Conservation (phyloP, 1,284 basidiomycete genomes). For the Fomitopsis pinicola region DNA sequence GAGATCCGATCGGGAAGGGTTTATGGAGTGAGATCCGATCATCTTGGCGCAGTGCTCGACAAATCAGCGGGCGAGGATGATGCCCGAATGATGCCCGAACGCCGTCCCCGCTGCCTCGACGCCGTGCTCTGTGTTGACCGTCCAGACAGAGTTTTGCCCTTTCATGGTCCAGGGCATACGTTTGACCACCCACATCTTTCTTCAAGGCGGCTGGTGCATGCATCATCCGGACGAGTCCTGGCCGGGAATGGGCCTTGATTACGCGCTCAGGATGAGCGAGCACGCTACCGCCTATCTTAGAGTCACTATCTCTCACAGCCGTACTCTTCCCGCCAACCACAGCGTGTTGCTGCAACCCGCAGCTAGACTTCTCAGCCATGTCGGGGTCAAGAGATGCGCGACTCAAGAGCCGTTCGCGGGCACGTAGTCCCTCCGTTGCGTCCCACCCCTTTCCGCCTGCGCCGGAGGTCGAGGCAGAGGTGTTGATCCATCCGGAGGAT, state of each 20-base stretch:
- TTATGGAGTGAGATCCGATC: neutral
- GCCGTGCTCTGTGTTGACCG: neutral
- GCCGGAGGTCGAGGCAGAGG: constrained; percentile 25
- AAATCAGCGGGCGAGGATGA: neutral
- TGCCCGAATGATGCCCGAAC: neutral
- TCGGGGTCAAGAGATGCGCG: constrained; percentile 11
- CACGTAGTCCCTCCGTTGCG: constrained; percentile 16
- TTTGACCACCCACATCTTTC: too few species aligned
- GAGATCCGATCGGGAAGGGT: neutral
- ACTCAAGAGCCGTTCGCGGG: constrained; percentile 19
- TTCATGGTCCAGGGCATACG: too few species aligned
- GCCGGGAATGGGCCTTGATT: neutral
- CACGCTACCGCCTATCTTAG: neutral
- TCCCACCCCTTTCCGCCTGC: constrained; percentile 26
- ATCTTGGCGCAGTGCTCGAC: neutral
- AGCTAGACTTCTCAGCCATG: constrained; percentile 1
- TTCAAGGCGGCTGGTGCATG: too few species aligned
- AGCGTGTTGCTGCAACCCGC: neutral
- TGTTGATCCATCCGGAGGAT: constrained; percentile 40
- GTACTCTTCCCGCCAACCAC: neutral
- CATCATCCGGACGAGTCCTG: neutral
- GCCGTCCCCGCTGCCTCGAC: neutral
- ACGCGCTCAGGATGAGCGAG: neutral
- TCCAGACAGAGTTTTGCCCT: too few species aligned
- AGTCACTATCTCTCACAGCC: neutral